Base-by-base conservation (phyloP, 768 basidiomycete species). In the Suillus americanus region DNA sequence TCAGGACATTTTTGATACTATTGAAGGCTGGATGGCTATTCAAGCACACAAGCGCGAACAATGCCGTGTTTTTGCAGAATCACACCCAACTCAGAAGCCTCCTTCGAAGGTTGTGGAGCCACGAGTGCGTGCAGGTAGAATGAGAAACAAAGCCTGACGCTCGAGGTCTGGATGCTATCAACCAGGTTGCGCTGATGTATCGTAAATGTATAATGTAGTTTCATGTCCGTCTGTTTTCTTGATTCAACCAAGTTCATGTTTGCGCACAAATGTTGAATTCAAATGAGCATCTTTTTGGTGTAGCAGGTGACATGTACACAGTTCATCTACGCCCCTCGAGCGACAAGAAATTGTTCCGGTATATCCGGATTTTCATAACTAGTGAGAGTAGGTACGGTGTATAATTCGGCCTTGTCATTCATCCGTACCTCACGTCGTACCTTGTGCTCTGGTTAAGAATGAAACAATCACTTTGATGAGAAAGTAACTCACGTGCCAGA, bases 331-430 rank as follows among this genome's bases (percentile, higher is more conserved):
- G 56, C 38, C 38, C 38, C 65, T 12, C 86, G 79, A 18, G 90
- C 82, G 40, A 91, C 89, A 56, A 89, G 80, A 68, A 92, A 91
- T 60, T 85, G 84, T 67, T 92, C 90, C 23, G 90, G 90, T 23
- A 92, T 77, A 64, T 87, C 88, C 9, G 85, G 85, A 64, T 78
- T 84, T 68, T 90, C 89, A 66, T 88, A 90, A 1, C 82, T 79
- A 2, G 74, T 78, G 9, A 90, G 75, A 1, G 64, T 75, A 10
- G 79, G 79, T 61, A 77, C 75, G 25, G 75, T 71, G 16, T 68
- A 70, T 45, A 81, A 75, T 57, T 72, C 73, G 1, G 84, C 85
- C 40, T 79, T 72, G 33, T 79, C 79, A 18, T 77, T 74, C 10
- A 73, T 65, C 3, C 69, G 59, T 13, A 85, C 76, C 18, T 67